Evolutionary conservation across 176 grass and related monocot genomes (phyloP).

Genomic region (Saccharum spontaneum): DNA sequence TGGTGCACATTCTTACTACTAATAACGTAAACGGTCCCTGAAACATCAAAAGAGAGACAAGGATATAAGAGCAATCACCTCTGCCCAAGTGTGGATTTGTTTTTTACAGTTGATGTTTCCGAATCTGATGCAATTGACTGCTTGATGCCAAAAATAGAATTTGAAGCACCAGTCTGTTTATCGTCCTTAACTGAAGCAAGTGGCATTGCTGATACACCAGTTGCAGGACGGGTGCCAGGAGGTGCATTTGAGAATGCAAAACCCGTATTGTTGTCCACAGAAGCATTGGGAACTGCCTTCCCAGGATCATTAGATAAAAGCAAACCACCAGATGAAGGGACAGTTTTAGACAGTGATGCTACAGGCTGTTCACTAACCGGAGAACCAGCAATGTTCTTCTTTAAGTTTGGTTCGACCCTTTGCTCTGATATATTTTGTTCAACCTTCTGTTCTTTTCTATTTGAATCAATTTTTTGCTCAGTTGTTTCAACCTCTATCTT

Average conservation of each 20-base stretch:
- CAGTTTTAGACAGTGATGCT: constrained; percentile 22
- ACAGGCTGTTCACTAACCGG: constrained; percentile 20
- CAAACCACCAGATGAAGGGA: constrained; percentile 30
- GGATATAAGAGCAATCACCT: constrained; percentile 41
- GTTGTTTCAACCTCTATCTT: constrained; percentile 30
- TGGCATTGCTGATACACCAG: constrained; percentile 21
- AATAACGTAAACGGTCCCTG: background rate
- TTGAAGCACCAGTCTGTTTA: constrained; percentile 22
- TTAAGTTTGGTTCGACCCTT: constrained; percentile 33
- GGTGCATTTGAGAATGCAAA: constrained; percentile 48
- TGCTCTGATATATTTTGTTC: constrained; percentile 28
- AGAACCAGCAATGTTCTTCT: constrained; percentile 26
- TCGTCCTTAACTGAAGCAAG: constrained; percentile 36
- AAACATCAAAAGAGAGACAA: background rate
- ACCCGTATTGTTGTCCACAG: constrained; percentile 32
- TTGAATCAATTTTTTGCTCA: constrained; percentile 30
- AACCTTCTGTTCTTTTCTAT: constrained; percentile 34
- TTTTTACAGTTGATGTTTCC: constrained; percentile 38
- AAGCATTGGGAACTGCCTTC: constrained; percentile 23
- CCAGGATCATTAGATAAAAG: constrained; percentile 41
- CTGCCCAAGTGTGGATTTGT: constrained; percentile 24
- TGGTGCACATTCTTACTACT: background rate
- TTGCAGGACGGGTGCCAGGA: background rate
- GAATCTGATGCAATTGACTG: constrained; percentile 24
- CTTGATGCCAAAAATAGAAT: constrained; percentile 40